Evolutionary conservation across 345 rosid species (phyloP), one percentile per base, ranked within the genome.

Genomic region (Citrus reticulata): DNA sequence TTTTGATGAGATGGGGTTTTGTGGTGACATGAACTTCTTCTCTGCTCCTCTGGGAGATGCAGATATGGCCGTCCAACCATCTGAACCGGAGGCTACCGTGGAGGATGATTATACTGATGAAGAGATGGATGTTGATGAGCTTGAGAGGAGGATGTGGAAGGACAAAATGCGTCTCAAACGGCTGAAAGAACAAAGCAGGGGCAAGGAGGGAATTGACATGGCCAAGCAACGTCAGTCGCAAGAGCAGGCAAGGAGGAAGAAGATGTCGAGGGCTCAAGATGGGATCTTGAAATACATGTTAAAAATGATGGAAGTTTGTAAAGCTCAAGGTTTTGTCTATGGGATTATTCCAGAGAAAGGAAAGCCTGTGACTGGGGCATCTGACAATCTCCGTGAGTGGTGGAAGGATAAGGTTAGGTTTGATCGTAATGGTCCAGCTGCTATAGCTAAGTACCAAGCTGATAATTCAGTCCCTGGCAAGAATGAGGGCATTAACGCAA

Each of bases 381-480:
- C 99, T 11, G 99, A 96, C 80, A 94, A 88, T 78, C 93, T 96
- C 63, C 89, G 97, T 35, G 99, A 87, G 68, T 96, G 99, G 99
- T 96, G 99, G 99, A 96, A 91, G 89, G 98, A 94, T 66, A 93
- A 82, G 76, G 99, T 96, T 75, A 83, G 94, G 86, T 96, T 96
- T 75, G 99, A 96, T 78, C 89, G 97, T 10, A 96, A 93, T 32
- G 99, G 98, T 59, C 97, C 95, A 0, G 97, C 97, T 34, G 98
- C 98, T 54, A 90, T 94, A 70, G 65, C 89, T 22, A 96, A 93
- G 85, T 91, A 96, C 61, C 89, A 89, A 77, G 90, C 86, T 1
- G 98, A 91, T 51, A 83, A 84, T 75, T 86, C 81, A 2, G 84
- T 84, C 68, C 89, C 90, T 0, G 93, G 93, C 17, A 88, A 79